These are phyloP conservation scores for Jimgerdemannia lactiflua DNA, from an alignment of 192 early-diverging fungal species.

Conservation along the genomic window DNA sequence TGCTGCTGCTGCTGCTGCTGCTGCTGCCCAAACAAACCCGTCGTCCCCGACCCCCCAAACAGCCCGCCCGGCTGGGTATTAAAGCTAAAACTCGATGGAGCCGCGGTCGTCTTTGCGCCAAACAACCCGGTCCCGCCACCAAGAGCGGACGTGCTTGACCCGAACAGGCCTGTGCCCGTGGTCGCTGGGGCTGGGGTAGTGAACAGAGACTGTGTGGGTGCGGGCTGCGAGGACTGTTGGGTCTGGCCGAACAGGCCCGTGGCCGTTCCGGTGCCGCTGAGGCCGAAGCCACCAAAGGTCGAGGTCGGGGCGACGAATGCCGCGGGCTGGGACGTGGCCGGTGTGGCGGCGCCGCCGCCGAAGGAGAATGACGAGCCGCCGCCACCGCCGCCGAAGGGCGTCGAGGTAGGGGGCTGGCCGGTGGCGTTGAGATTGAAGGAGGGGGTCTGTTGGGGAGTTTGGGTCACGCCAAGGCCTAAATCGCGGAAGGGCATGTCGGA, in stretches of 20 bases:
- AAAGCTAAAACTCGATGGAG: conserved; percentile 1
- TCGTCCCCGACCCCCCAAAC: background rate
- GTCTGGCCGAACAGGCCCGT: background rate
- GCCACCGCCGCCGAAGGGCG: background rate
- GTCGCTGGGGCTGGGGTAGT: background rate
- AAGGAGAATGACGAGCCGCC: background rate
- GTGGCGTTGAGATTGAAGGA: background rate
- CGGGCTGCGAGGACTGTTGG: background rate
- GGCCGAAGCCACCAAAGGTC: too few species aligned
- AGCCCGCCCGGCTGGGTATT: background rate
- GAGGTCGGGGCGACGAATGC: background rate
- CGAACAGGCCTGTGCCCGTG: background rate
- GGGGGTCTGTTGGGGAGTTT: background rate
- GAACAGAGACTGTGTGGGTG: background rate
- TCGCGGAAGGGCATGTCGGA: too few species aligned
- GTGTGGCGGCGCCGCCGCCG: too few species aligned
- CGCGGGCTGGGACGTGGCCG: background rate
- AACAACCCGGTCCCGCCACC: background rate
- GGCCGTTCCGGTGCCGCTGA: background rate
- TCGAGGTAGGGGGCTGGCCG: background rate
- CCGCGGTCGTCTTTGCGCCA: background rate
- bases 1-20: conserved; percentile 27
- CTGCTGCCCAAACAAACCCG: conserved; percentile 10
- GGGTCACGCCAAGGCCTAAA: background rate
- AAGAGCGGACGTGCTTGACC: background rate